Conservation (phyloP, 495 filamentous ascomycete genomes). For the Penicillium flavigenum region DNA sequence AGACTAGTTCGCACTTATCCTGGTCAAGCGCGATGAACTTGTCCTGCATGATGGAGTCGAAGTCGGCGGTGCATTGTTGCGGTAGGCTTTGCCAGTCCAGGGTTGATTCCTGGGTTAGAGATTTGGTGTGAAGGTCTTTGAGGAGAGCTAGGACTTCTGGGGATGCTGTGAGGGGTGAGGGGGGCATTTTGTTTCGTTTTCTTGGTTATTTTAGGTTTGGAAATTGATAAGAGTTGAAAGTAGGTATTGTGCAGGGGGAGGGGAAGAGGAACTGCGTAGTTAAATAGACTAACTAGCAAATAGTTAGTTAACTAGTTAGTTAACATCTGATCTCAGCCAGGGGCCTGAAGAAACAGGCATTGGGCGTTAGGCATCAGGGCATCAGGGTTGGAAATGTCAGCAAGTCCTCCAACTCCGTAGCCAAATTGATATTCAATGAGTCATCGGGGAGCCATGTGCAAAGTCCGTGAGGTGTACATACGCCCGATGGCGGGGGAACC, state of each 20-base stretch:
- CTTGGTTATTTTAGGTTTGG: not conserved
- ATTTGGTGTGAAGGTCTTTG: conserved; percentile 29
- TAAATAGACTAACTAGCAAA: not conserved
- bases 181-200: conserved; percentile 14
- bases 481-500: not conserved
- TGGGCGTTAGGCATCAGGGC: not conserved
- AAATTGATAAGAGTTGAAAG: not conserved
- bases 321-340: not conserved
- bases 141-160: conserved; percentile 25
- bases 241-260: not conserved
- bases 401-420: not conserved
- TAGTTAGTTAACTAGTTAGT: no score
- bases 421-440: not conserved
- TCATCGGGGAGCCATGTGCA: not conserved
- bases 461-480: not conserved
- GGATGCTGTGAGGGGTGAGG: conserved; percentile 19
- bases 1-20: conserved; percentile 55
- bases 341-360: not conserved
- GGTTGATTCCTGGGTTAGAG: conserved; percentile 31
- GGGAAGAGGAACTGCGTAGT: not conserved
- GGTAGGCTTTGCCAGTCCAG: conserved; percentile 20
- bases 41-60: conserved; percentile 43
- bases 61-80: conserved; percentile 17
- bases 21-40: conserved; percentile 58
- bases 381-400: no score